phyloP scores from a whole-genome alignment of 495 filamentous ascomycete species.

The Aspergillus ostianus region DNA sequence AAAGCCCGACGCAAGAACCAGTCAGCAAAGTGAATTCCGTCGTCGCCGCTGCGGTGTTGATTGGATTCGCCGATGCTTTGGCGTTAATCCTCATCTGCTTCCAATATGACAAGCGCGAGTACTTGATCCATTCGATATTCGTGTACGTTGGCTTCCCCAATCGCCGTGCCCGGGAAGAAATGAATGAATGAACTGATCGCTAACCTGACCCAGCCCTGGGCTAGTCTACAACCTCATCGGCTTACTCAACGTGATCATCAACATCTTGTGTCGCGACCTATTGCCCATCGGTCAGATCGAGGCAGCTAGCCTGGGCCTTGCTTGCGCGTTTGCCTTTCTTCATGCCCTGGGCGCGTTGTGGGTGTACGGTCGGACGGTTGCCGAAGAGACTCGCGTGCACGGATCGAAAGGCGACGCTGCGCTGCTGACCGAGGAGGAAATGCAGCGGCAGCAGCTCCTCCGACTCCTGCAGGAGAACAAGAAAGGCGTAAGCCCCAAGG shows the following conservation, averaged over 20 bases:
- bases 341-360: constrained; percentile 29
- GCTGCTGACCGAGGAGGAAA: constrained; percentile 36
- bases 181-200: neutral
- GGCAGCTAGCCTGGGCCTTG: constrained; percentile 25
- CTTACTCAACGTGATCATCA: constrained; percentile 34
- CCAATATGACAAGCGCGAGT: constrained; percentile 20
- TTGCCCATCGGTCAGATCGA: constrained; percentile 25
- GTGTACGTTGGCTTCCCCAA: constrained; percentile 18
- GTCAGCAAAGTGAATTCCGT: constrained; percentile 18
- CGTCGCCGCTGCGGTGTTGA: constrained; percentile 25
- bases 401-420: constrained; percentile 18
- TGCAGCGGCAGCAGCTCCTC: constrained; percentile 38
- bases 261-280: constrained; percentile 28
- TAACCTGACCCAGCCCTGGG: constrained; percentile 27
- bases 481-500: constrained; percentile 21
- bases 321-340: constrained; percentile 24
- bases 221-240: constrained; percentile 29
- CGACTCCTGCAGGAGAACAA: constrained; percentile 28
- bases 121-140: constrained; percentile 31
- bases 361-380: constrained; percentile 21
- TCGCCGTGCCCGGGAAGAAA: neutral
- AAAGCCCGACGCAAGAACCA: constrained; percentile 9
- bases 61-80: constrained; percentile 24
- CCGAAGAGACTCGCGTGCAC: constrained; percentile 5
- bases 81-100: constrained; percentile 27